These are phyloP conservation scores for Xylariomycetidae sp. DNA, from an alignment of 2,329 filamentous ascomycete species.

Conservation along the genomic window DNA sequence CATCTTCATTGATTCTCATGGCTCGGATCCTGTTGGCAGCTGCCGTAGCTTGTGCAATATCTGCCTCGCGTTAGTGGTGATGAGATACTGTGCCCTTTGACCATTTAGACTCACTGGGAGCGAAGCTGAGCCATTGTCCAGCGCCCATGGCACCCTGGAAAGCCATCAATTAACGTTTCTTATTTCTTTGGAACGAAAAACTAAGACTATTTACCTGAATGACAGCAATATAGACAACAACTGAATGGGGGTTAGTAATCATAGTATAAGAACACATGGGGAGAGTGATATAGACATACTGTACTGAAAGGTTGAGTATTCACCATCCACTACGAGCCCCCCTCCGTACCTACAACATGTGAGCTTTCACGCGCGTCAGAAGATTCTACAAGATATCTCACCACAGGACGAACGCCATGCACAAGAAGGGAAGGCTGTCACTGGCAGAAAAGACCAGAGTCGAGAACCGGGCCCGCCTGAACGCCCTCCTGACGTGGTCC, in stretches of 20 bases:
- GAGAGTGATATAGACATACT: conserved; percentile 22
- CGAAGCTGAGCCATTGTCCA: conserved; percentile 64
- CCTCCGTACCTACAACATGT: conserved; percentile 62
- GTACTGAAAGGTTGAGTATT: conserved; percentile 45
- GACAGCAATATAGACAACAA: conserved; percentile 62
- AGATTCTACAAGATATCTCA: conserved; percentile 10
- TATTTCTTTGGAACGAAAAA: neutral
- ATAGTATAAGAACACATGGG: conserved; percentile 41
- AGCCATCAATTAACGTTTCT: conserved; percentile 5
- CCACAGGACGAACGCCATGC: conserved; percentile 30
- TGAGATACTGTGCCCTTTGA: conserved; percentile 1
- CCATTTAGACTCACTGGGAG: conserved; percentile 39
- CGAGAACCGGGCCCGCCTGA: conserved; percentile 55
- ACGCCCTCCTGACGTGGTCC: conserved; percentile 55
- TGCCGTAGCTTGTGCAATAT: conserved; percentile 53
- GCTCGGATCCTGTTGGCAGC: conserved; percentile 55
- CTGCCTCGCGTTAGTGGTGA: conserved; percentile 15
- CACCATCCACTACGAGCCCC: conserved; percentile 48
- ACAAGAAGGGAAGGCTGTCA: conserved; percentile 44
- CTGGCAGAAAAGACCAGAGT: conserved; percentile 68
- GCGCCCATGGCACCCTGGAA: conserved; percentile 54
- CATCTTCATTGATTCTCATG: conserved; percentile 39
- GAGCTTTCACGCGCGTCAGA: too few relatives aligned
- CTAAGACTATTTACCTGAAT: conserved; percentile 42
- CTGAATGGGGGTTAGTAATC: conserved; percentile 13